Percentiles rank a stretch among this genome's conserved stretches.
phyloP scores from a whole-genome alignment of 305 asterid species.

The Withania somnifera region DNA sequence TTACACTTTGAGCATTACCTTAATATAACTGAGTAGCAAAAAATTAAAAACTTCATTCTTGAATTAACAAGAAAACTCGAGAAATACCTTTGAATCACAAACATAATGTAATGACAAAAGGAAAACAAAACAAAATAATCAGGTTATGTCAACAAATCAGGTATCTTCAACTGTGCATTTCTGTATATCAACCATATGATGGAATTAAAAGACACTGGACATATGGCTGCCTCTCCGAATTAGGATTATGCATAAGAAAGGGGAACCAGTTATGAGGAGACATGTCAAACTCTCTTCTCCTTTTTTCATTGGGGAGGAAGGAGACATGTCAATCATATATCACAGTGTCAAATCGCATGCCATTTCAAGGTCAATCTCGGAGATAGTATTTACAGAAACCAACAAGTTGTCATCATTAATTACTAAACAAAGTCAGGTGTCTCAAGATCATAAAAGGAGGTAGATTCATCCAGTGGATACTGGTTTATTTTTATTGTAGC shows the following conservation, averaged over 20 bases:
- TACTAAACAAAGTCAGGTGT: not conserved
- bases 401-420: not conserved
- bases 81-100: not conserved
- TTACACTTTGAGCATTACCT: not conserved
- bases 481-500: not conserved
- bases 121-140: not conserved
- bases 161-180: not conserved
- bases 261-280: not conserved
- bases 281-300: not conserved
- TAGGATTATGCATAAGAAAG: not conserved
- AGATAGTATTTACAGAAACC: not conserved
- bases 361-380: not conserved
- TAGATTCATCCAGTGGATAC: not conserved
- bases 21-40: not conserved
- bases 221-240: not conserved
- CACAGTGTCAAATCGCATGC: not conserved
- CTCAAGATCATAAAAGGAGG: not conserved
- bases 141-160: not conserved
- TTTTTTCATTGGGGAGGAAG: not conserved
- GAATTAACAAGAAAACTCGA: not conserved
- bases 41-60: not conserved
- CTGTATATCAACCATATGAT: not conserved
- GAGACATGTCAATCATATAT: not conserved
- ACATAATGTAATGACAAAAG: not conserved
- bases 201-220: not conserved